A percentile compares a stretch with the other conserved stretches of the same genome.
These are phyloP conservation scores for Chlorencoelia australis DNA, from an alignment of 2,329 filamentous ascomycete species.

Conservation along the genomic window DNA sequence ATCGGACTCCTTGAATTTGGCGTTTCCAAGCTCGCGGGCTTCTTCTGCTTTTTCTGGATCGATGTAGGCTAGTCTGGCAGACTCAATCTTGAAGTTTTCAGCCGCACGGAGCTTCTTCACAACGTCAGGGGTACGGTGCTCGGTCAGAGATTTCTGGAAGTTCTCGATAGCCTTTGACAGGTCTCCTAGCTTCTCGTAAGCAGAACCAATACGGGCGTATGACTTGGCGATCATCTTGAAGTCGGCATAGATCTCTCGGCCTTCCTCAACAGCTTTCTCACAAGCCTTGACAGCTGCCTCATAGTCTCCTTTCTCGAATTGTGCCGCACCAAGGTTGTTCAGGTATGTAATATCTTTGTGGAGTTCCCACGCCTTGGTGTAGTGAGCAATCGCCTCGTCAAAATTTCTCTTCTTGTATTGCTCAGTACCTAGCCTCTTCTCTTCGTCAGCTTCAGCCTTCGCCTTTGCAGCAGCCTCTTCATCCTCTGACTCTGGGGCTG, in stretches of 20 bases:
- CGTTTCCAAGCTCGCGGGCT: conserved; percentile 87
- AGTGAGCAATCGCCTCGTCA: conserved; percentile 88
- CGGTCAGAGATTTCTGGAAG: conserved; percentile 89
- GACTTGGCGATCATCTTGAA: conserved; percentile 98
- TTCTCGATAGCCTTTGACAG: conserved; percentile 70
- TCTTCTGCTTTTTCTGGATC: conserved; percentile 89
- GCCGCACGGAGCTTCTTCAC: conserved; percentile 84
- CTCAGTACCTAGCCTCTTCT: conserved; percentile 89
- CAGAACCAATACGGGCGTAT: conserved; percentile 89
- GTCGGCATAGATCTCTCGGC: conserved; percentile 80
- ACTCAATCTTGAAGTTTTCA: conserved; percentile 75
- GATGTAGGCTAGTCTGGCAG: conserved; percentile 70
- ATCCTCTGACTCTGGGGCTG: conserved; percentile 71
- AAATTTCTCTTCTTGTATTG: conserved; percentile 98
- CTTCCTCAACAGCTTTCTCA: conserved; percentile 80
- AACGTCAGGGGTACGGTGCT: conserved; percentile 92
- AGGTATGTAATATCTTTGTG: conserved; percentile 97
- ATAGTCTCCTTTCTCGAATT: conserved; percentile 95
- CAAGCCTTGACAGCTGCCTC: conserved; percentile 79
- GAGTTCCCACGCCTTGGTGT: conserved; percentile 87
- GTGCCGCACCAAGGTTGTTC: conserved; percentile 88
- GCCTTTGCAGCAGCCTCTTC: conserved; percentile 74
- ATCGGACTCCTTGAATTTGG: conserved; percentile 93
- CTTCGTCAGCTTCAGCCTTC: conserved; percentile 84
- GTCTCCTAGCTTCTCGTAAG: conserved; percentile 85